Evolutionary conservation across 2,329 filamentous ascomycete species (phyloP), one percentile per base, ranked within the genome.

Genomic region (Leptographium flavum): DNA sequence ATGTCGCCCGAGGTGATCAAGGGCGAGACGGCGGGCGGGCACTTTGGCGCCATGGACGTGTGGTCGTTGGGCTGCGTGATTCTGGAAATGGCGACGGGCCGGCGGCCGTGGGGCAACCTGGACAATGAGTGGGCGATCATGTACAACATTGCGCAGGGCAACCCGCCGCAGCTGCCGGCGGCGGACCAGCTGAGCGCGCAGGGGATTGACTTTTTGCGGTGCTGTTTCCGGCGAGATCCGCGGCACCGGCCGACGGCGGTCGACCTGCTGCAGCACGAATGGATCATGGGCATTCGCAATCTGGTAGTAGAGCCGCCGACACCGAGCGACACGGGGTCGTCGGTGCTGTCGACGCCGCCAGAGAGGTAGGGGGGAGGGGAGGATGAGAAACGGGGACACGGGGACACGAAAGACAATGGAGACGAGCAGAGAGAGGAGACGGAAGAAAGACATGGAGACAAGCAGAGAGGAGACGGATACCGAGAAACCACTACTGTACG

Each of bases 91-190:
- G 87, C 87, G 4, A 98, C 92, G 0, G 92, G 92, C 19, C 78
- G 87, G 50, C 79, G 90, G 15, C 92, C 92, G 1, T 98, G 92
- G 92, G 87, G 87, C 23, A 87, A 82, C 52, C 78, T 96, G 39
- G 92, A 98, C 67, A 98, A 98, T 59, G 92, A 98, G 63, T 98
- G 88, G 87, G 92, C 92, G 36, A 96, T 98, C 66, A 98, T 98
- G 92, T 98, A 95, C 73, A 96, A 96, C 68, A 98, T 98, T 57
- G 92, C 92, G 1, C 90, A 94, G 60, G 92, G 92, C 52, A 94
- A 95, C 56, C 84, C 87, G 41, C 92, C 92, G 6, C 82, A 87
- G 58, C 71, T 95, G 46, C 92, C 92, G 2, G 72, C 76, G 1
- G 60, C 69, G 1, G 90, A 96, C 43, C 90, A 96, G 63, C 74